Conservation (phyloP, 371 early-diverging fungal genomes). For the Gilbertella persicaria region DNA sequence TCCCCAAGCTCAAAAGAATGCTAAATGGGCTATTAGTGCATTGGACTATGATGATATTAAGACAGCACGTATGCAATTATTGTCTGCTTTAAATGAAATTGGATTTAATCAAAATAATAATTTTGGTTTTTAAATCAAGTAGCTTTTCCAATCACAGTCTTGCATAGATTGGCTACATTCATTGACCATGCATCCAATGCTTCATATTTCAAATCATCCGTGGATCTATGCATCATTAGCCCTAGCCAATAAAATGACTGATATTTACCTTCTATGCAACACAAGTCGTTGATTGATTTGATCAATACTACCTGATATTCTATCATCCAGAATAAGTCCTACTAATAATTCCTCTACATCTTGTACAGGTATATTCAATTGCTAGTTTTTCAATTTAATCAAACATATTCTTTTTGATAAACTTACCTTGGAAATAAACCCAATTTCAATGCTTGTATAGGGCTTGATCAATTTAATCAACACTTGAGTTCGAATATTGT, state of each 20-base stretch:
- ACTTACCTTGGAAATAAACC: conserved; percentile 74
- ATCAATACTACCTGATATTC: conserved; percentile 84
- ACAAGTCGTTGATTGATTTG: conserved; percentile 76
- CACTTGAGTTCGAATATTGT: conserved; percentile 89
- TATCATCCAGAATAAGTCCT: conserved; percentile 82
- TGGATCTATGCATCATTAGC: too few species aligned
- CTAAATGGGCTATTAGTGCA: conserved; percentile 93
- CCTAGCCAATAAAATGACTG: too few species aligned
- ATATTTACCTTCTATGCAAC: conserved; percentile 70
- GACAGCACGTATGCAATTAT: conserved; percentile 82
- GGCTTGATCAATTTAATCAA: conserved; percentile 84
- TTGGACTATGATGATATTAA: conserved; percentile 91
- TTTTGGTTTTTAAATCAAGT: conserved; percentile 35
- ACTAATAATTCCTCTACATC: conserved; percentile 88
- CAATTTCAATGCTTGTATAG: conserved; percentile 86
- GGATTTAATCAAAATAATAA: conserved; percentile 48
- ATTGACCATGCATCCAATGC: conserved; percentile 77
- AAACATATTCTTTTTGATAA: not conserved
- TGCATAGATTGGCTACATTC: conserved; percentile 64
- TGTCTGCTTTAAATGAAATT: conserved; percentile 67
- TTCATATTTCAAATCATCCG: conserved; percentile 67
- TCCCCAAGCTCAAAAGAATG: conserved; percentile 80
- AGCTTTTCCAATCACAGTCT: conserved; percentile 65
- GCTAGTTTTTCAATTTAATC: conserved; percentile 33
- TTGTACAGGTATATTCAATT: conserved; percentile 72